Percentiles rank a stretch among this genome's conserved stretches.
phyloP scores from a whole-genome alignment of 257 asterid genomes.

The Cinchona pubescens region DNA sequence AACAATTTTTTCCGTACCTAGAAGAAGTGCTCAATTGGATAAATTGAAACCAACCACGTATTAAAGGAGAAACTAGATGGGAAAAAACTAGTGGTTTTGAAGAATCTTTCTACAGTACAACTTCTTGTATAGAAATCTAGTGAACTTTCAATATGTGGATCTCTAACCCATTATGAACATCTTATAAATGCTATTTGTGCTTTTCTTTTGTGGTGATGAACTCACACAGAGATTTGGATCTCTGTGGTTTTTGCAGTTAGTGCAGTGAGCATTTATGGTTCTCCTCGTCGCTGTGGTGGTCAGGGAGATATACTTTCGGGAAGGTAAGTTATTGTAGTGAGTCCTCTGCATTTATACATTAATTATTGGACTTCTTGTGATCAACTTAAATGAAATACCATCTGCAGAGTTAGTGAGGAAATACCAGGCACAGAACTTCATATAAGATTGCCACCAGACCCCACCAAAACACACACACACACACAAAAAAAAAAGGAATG shows the following conservation, averaged over 20 bases:
- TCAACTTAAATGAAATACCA: too few species aligned
- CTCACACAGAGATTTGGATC: not conserved
- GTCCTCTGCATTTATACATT: not conserved
- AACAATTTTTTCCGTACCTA: not conserved
- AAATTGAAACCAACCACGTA: not conserved
- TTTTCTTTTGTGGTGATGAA: not conserved
- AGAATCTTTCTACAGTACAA: not conserved
- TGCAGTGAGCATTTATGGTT: slow-evolving; percentile 68
- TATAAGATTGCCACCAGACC: too few species aligned
- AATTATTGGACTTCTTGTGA: too few species aligned
- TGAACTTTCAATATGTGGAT: not conserved
- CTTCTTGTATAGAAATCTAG: not conserved
- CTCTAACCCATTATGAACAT: not conserved
- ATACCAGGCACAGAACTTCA: too few species aligned
- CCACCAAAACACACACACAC: too few species aligned
- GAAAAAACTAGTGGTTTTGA: not conserved
- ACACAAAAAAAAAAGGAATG: too few species aligned
- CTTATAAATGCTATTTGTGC: not conserved
- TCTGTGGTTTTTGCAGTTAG: slow-evolving; percentile 41
- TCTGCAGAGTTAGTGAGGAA: not conserved
- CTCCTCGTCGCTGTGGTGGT: slow-evolving; percentile 99
- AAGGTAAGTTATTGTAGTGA: slow-evolving; percentile 40
- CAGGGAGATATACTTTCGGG: slow-evolving; percentile 99
- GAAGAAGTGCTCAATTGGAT: not conserved
- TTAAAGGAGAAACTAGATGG: not conserved